Evolutionary conservation across 257 asterid species (phyloP), one percentile per base, ranked within the genome.

Genomic region (Cynanchum wilfordii): DNA sequence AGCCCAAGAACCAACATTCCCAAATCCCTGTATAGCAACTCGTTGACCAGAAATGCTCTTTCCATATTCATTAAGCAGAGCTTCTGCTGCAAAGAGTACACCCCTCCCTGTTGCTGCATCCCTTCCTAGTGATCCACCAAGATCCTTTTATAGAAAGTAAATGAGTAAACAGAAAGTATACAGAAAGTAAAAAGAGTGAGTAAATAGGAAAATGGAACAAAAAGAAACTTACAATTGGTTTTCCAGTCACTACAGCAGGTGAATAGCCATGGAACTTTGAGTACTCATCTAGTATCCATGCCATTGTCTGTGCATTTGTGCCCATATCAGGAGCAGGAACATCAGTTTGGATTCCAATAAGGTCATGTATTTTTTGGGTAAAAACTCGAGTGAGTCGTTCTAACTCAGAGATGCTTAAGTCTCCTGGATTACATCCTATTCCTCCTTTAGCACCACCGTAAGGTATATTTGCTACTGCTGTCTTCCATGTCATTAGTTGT

Each of bases 391-490:
- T 86, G 68, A 85, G 84, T 68, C 98, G 75, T 74, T 94, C 98
- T 0, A 91, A 89, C 84, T 94, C 98, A 8, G 97, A 85, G 19
- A 79, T 20, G 77, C 87, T 86, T 79, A 94, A 68, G 0, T 89
- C 96, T 6, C 89, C 81, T 2, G 98, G 96, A 29, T 73, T 81
- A 77, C 97, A 93, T 33, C 98, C 98, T 30, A 94, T 91, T 7
- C 98, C 98, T 66, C 98, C 98, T 73, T 94, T 94, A 42, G 97
- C 98, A 20, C 98, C 98, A 16, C 98, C 98, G 52, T 94, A 94
- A 12, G 98, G 98, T 51, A 94, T 86, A 84, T 94, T 88, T 8
- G 96, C 97, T 5, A 94, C 97, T 0, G 96, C 97, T n/a, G 97
- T 89, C 82, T 94, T 94, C 98, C 98, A 94, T 36, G 98, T 94